Evolutionary conservation across 2,329 filamentous ascomycete genomes (phyloP).

Genomic region (Lachnellula suecica): DNA sequence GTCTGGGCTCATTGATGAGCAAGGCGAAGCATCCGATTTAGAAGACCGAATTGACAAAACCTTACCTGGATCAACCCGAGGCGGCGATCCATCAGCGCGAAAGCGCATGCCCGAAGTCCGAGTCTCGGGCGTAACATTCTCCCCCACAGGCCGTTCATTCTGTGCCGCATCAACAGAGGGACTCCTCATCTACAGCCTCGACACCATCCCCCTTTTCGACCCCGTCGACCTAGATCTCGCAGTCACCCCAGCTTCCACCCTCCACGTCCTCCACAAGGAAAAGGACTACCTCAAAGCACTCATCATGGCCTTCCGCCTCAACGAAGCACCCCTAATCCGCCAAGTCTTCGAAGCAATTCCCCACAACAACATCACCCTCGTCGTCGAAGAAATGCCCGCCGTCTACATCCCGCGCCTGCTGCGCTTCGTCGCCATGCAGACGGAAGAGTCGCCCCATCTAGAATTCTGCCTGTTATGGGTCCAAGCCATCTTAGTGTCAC

Average conservation of each 20-base stretch:
- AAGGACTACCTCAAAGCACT: slow-evolving; percentile 87
- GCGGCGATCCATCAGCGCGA: slow-evolving; percentile 75
- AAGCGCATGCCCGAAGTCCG: slow-evolving; percentile 78
- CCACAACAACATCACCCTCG: slow-evolving; percentile 68
- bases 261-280: slow-evolving; percentile 64
- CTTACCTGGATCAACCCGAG: slow-evolving; percentile 83
- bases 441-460: slow-evolving; percentile 87
- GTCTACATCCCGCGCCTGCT: slow-evolving; percentile 86
- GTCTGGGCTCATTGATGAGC: slow-evolving; percentile 78
- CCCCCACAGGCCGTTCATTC: slow-evolving; percentile 85
- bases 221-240: slow-evolving; percentile 95
- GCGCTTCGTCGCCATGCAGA: slow-evolving; percentile 83
- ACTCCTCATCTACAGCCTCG: slow-evolving; percentile 87
- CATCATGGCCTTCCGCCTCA: slow-evolving; percentile 96
- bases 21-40: slow-evolving; percentile 83
- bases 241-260: slow-evolving; percentile 83
- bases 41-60: slow-evolving; percentile 79
- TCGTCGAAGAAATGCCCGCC: slow-evolving; percentile 75
- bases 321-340: slow-evolving; percentile 78
- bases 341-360: slow-evolving; percentile 85
- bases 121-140: slow-evolving; percentile 82
- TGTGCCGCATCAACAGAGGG: slow-evolving; percentile 95
- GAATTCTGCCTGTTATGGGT: slow-evolving; percentile 96
- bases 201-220: slow-evolving; percentile 82
- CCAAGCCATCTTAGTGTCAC: slow-evolving; percentile 75